Conservation (phyloP, 1,284 basidiomycete species). For the Apiotrichum gracile region DNA sequence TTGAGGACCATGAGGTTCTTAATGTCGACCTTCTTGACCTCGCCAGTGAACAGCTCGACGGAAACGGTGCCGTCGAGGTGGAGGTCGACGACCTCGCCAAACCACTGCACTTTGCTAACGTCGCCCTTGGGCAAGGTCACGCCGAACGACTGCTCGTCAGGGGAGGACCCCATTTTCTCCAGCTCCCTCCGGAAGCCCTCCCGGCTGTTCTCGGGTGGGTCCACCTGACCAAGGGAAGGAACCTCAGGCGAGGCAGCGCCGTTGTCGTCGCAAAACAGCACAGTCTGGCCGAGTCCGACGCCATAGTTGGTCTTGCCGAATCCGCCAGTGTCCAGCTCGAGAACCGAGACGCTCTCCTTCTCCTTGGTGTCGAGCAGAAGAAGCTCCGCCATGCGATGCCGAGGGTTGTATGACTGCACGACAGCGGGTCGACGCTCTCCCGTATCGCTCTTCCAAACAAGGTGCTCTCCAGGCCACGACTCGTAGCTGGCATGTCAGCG, state of each 20-base stretch:
- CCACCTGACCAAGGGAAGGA: conserved; percentile 31
- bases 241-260: conserved; percentile 31
- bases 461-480: conserved; percentile 76
- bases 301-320: conserved; percentile 57
- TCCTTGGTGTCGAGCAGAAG: conserved; percentile 29
- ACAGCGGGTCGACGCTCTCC: conserved; percentile 59
- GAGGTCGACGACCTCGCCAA: conserved; percentile 47
- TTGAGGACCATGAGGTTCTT: conserved; percentile 25
- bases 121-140: conserved; percentile 19
- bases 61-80: conserved; percentile 43
- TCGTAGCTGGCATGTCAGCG: conserved; percentile 23
- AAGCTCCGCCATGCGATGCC: conserved; percentile 60
- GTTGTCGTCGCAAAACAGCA: conserved; percentile 56
- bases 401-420: conserved; percentile 69
- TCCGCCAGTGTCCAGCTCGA: conserved; percentile 71
- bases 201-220: conserved; percentile 21
- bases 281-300: conserved; percentile 72
- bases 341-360: conserved; percentile 66
- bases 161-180: conserved; percentile 13
- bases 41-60: conserved; percentile 39
- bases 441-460: conserved; percentile 75
- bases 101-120: conserved; percentile 44
- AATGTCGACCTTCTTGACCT: conserved; percentile 16
- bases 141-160: conserved; percentile 5
- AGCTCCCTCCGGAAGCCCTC: conserved; percentile 20